Evolutionary conservation across 345 rosid genomes (phyloP).

Genomic region (Hirschfeldia incana): DNA sequence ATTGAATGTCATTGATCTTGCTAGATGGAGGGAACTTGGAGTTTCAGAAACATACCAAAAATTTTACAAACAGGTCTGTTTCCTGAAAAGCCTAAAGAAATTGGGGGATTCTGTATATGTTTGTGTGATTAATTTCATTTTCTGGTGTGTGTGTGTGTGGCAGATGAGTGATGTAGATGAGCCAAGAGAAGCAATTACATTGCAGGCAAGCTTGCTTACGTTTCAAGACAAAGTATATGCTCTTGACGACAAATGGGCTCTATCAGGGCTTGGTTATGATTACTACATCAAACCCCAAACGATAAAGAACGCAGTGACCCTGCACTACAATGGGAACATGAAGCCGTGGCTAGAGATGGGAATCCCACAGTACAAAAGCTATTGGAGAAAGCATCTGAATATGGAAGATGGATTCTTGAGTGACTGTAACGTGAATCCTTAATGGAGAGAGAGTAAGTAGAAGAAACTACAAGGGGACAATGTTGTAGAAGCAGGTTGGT

Average conservation of each 20-base stretch:
- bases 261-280: constrained; percentile 88
- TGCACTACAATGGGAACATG: constrained; percentile 96
- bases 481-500: too few species aligned
- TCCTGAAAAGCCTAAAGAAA: not conserved
- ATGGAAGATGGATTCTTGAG: constrained; percentile 64
- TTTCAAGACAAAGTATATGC: constrained; percentile 67
- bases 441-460: constrained; percentile 28
- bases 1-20: too few species aligned
- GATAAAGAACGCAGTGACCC: constrained; percentile 64
- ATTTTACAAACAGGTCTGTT: constrained; percentile 59
- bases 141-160: not conserved
- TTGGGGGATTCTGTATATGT: not conserved
- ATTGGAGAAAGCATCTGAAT: constrained; percentile 75
- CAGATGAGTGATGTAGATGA: constrained; percentile 49
- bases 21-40: constrained; percentile 72
- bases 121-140: too few species aligned
- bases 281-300: constrained; percentile 46
- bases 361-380: constrained; percentile 62
- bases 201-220: constrained; percentile 76
- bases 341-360: constrained; percentile 99
- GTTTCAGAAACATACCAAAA: constrained; percentile 62
- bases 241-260: constrained; percentile 61
- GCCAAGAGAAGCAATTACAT: constrained; percentile 49
- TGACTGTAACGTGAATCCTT: constrained; percentile 82
- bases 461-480: not conserved